Base-by-base conservation (phyloP, 306 rosid genomes). In the Dryas drummondii region DNA sequence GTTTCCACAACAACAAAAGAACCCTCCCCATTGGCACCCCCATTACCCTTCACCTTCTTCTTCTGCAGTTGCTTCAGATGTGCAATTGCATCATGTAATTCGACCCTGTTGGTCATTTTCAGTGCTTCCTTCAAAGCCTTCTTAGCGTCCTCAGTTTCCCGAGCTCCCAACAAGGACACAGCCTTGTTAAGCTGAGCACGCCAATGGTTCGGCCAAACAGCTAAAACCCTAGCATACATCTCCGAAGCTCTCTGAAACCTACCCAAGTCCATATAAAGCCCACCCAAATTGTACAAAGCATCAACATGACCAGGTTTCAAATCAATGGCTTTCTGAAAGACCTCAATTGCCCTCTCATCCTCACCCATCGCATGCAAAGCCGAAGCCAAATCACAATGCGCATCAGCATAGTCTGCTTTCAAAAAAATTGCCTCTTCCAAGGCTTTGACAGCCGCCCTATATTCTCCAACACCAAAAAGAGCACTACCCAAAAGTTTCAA, bases 171-270 rank as follows among this genome's bases (percentile, higher is more conserved):
- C 83, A 96, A 79, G 0, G 99, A 96, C 76, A 96, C 99, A 4
- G 99, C 99, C 84, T 91, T 96, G 82, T 96, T 96, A 47, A 96
- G 96, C 86, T 96, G 99, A 0, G 99, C 99, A 69, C 99, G 86
- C 99, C 99, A 96, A 85, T 96, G 99, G 86, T 85, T 92, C 0
- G 98, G 99, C 97, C 97, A 89, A 53, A 96, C 98, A 16, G 96
- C 89, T 62, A 96, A 84, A 84, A 96, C 98, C 83, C 97, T 88
- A 8, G 99, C 82, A 70, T 92, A 96, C 99, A 96, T 96, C 87
- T 96, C 99, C 4, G 97, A 92, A 77, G 99, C 98, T 86, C 99
- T 89, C 76, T 84, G 97, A 62, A 92, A 96, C 88, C 99, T 82
- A 17, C 98, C 98, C 41, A 89, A 69, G 78, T 92, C 99, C 99